These are phyloP conservation scores for Lepiota subincarnata DNA, from an alignment of 768 basidiomycete genomes.

Conservation along the genomic window DNA sequence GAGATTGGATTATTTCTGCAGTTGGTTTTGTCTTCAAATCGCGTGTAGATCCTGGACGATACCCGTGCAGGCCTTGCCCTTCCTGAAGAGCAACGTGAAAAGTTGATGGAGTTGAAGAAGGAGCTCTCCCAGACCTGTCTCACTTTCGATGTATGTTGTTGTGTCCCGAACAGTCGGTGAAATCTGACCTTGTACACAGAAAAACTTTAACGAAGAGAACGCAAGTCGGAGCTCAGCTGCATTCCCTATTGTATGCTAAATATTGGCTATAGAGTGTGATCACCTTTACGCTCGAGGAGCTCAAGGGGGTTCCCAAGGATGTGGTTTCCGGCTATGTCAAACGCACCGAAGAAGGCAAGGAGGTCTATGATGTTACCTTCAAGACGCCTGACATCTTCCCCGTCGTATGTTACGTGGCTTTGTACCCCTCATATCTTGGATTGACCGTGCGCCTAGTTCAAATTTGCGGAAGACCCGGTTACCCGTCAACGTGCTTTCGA, in stretches of 20 bases:
- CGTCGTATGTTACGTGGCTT: slow-evolving; percentile 39
- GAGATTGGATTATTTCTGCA: background rate
- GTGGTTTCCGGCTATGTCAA: slow-evolving; percentile 76
- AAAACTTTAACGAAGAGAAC: slow-evolving; percentile 89
- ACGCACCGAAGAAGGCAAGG: slow-evolving; percentile 52
- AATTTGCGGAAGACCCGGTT: slow-evolving; percentile 67
- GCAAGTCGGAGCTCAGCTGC: slow-evolving; percentile 29
- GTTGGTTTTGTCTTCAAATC: background rate
- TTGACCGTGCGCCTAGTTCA: slow-evolving; percentile 48
- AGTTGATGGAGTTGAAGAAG: slow-evolving; percentile 64
- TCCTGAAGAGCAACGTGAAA: slow-evolving; percentile 54
- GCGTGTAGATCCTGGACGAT: slow-evolving; percentile 59
- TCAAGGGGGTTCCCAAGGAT: slow-evolving; percentile 77
- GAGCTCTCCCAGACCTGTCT: slow-evolving; percentile 70
- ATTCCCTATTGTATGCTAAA: background rate
- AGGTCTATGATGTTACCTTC: slow-evolving; percentile 70
- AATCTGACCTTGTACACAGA: slow-evolving; percentile 34
- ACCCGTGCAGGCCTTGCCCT: slow-evolving; percentile 76
- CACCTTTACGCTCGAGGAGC: slow-evolving; percentile 64
- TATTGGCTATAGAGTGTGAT: slow-evolving; percentile 44
- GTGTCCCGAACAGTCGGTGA: background rate
- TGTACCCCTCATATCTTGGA: background rate
- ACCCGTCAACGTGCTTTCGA: slow-evolving; percentile 66
- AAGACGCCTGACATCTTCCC: slow-evolving; percentile 84
- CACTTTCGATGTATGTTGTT: slow-evolving; percentile 65